Evolutionary conservation across 768 basidiomycete species (phyloP), one percentile per base, ranked within the genome.

Genomic region (Mycena pura): DNA sequence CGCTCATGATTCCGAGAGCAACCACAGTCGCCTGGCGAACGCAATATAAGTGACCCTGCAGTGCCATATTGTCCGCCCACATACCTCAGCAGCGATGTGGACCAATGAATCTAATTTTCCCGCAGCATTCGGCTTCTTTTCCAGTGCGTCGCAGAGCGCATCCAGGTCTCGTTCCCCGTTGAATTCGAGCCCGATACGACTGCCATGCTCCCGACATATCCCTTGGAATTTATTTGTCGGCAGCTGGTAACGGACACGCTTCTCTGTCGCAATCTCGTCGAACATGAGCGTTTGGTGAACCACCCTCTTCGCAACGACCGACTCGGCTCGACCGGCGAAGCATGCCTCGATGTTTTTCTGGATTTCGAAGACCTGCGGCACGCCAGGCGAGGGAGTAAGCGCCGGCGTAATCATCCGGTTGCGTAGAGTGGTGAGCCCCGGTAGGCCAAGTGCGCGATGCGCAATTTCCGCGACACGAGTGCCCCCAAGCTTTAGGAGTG

Each of bases 11-110:
- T 15, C 69, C 70, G 3, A 71, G 39, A 13, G 68, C 72, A n/a
- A 52, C 66, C 29, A 72, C 61, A 32, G 67, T 71, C 22, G 67
- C 69, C 70, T 71, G 34, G 34, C 34, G 17, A 36, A 36, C 17
- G 34, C 9, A 36, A 9, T 36, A 17, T 36, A 17, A 7, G 21
- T n/a, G n/a, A n/a, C n/a, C n/a, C n/a, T n/a, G n/a, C n/a, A n/a
- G n/a, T n/a, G n/a, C n/a, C n/a, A n/a, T n/a, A n/a, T n/a, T n/a
- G n/a, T n/a, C n/a, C n/a, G n/a, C n/a, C n/a, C n/a, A 19, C 46
- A 22, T 5, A 49, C 47, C 47, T 49, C 47, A 13, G n/a, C 19
- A 5, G 47, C 47, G 14, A 17, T 49, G 19, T 49, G 47, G 4
- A 49, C 47, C 31, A 34, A 28, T 14, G 47, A 34, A 14, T 34